Evolutionary conservation across 2,329 filamentous ascomycete species (phyloP).

Genomic region (Fusarium robinianum): DNA sequence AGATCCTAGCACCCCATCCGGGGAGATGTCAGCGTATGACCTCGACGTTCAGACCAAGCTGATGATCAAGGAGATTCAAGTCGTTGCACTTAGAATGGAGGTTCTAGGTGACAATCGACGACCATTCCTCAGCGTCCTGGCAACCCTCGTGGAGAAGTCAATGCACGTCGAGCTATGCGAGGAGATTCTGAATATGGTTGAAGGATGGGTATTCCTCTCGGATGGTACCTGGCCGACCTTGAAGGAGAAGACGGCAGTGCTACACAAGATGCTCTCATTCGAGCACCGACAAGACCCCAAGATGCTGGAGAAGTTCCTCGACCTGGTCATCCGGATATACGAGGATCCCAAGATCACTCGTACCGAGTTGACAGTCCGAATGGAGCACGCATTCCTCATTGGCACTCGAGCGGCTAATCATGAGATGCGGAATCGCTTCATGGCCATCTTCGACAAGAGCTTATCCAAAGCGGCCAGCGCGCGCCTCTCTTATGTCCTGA

Average conservation of each 20-base stretch:
- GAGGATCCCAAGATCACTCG: conserved; percentile 95
- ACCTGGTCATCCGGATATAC: conserved; percentile 96
- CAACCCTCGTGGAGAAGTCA: conserved; percentile 93
- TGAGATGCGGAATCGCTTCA: conserved; percentile 95
- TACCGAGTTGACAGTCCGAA: conserved; percentile 92
- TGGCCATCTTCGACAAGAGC: conserved; percentile 94
- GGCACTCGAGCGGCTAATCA: conserved; percentile 92
- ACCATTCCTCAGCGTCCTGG: conserved; percentile 92
- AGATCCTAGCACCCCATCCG: conserved; percentile 57
- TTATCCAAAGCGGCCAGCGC: conserved; percentile 90
- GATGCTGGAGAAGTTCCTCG: conserved; percentile 89
- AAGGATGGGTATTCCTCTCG: conserved; percentile 93
- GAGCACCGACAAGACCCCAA: conserved; percentile 82
- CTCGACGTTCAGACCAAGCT: conserved; percentile 86
- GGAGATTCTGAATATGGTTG: conserved; percentile 92
- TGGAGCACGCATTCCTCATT: conserved; percentile 98
- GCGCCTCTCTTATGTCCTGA: conserved; percentile 85
- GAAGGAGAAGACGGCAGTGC: conserved; percentile 97
- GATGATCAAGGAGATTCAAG: conserved; percentile 93
- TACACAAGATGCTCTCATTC: conserved; percentile 99
- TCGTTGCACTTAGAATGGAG: conserved; percentile 90
- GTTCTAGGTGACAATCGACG: conserved; percentile 86
- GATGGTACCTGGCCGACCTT: conserved; percentile 95
- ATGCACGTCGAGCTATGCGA: conserved; percentile 84
- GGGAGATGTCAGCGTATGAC: conserved; percentile 73